Conservation (phyloP, 2,329 filamentous ascomycete species). For the Coniella vitis region DNA sequence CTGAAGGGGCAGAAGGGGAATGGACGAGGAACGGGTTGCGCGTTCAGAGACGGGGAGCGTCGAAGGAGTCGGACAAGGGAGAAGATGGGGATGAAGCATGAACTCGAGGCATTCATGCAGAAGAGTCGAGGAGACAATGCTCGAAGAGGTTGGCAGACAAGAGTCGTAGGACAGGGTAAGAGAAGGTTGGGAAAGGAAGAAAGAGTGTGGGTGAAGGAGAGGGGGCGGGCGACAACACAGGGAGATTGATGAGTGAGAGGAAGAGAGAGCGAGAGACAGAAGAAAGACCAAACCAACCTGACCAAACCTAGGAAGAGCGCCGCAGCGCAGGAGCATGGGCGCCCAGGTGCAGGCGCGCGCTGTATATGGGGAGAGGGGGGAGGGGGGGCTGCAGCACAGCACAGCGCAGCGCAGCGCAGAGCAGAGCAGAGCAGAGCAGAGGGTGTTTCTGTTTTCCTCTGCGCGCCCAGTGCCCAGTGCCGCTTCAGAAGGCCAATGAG, state of each 20-base stretch:
- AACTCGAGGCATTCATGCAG: conserved; percentile 16
- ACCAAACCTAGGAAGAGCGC: conserved; percentile 5
- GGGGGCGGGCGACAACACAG: conserved; percentile 12
- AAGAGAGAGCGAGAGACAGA: conserved; percentile 9
- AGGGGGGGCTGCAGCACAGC: no score
- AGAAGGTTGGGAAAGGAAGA: conserved; percentile 13
- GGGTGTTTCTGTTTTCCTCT: background rate
- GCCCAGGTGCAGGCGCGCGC: background rate
- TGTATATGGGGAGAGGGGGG: background rate
- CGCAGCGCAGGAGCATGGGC: conserved; percentile 4
- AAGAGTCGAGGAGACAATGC: conserved; percentile 4
- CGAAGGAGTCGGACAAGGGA: conserved; percentile 20
- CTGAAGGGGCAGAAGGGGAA: conserved; percentile 19
- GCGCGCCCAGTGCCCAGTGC: background rate
- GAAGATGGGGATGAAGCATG: conserved; percentile 10
- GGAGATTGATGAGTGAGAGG: background rate
- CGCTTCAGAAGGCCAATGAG: conserved; percentile 2
- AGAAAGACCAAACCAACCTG: conserved; percentile 5
- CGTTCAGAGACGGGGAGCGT: conserved; percentile 24
- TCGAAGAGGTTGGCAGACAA: conserved; percentile 4
- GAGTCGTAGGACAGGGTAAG: conserved; percentile 12
- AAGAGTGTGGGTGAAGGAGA: conserved; percentile 9
- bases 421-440: no score
- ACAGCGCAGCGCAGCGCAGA: no score
- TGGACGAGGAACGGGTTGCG: conserved; percentile 19